Evolutionary conservation across 441 rosid genomes (phyloP).

Genomic region (Pelargonium cotyledonis): DNA sequence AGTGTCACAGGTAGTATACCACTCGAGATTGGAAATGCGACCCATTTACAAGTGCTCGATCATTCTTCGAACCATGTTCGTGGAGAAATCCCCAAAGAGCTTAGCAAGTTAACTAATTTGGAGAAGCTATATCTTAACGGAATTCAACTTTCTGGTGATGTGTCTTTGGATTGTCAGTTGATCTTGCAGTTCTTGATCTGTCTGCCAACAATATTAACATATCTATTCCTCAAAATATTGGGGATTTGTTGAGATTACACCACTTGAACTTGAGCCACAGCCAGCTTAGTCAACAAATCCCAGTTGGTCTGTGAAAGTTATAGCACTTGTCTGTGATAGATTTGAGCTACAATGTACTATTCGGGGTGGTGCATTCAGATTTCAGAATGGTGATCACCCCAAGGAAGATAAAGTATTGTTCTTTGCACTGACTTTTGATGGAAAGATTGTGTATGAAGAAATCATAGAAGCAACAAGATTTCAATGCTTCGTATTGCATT

Average conservation of each 20-base stretch:
- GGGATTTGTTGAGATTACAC: slow-evolving; percentile 2
- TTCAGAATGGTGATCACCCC: slow-evolving; percentile 23
- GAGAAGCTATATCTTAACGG: neutral
- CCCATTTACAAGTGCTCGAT: slow-evolving; percentile 13
- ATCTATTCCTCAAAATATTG: slow-evolving; percentile 15
- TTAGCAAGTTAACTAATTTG: slow-evolving; percentile 20
- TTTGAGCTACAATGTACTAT: slow-evolving; percentile 24
- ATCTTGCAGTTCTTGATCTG: slow-evolving; percentile 19
- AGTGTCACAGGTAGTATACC: slow-evolving; percentile 27
- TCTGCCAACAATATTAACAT: slow-evolving; percentile 19
- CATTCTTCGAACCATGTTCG: slow-evolving; percentile 29
- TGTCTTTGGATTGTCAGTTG: slow-evolving; percentile 18
- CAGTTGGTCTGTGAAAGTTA: slow-evolving; percentile 11
- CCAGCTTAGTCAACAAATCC: slow-evolving; percentile 17
- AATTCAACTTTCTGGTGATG: slow-evolving; percentile 24
- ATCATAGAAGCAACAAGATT: slow-evolving; percentile 16
- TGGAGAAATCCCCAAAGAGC: slow-evolving; percentile 29
- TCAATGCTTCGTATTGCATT: slow-evolving; percentile 11
- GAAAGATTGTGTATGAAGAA: slow-evolving; percentile 13
- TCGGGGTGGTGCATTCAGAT: slow-evolving; percentile 14
- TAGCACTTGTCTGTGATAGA: slow-evolving; percentile 13
- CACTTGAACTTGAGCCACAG: slow-evolving; percentile 29
- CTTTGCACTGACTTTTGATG: slow-evolving; percentile 9
- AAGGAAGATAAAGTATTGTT: slow-evolving; percentile 13
- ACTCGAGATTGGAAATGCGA: slow-evolving; percentile 22